Conservation (phyloP, 1,284 basidiomycete genomes). For the Schizopora paradoxa region DNA sequence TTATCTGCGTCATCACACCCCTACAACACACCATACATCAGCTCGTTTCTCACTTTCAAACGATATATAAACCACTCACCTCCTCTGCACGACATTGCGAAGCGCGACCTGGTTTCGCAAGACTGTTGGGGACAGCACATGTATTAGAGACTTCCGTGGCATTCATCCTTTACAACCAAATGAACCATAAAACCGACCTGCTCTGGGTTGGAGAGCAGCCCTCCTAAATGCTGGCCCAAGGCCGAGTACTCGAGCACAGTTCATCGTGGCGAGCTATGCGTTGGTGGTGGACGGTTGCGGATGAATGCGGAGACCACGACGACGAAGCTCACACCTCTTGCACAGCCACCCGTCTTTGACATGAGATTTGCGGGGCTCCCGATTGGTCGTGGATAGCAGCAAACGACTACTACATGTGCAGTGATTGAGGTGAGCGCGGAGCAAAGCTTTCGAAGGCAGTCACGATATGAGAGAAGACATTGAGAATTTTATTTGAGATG, state of each 20-base stretch:
- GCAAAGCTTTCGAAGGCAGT: too few species aligned
- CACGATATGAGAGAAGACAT: too few species aligned
- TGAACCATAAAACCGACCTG: slow-evolving; percentile 34
- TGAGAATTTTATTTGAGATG: too few species aligned
- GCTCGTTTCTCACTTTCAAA: neutral
- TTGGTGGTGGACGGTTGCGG: too few species aligned
- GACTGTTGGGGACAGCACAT: slow-evolving; percentile 27
- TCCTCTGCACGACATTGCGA: slow-evolving; percentile 39
- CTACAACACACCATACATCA: slow-evolving; percentile 27
- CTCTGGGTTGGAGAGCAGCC: slow-evolving; percentile 41
- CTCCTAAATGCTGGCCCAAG: slow-evolving; percentile 49
- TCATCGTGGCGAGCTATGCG: too few species aligned
- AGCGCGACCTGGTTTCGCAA: slow-evolving; percentile 39
- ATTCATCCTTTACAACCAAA: slow-evolving; percentile 3
- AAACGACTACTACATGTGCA: too few species aligned
- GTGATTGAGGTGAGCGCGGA: too few species aligned
- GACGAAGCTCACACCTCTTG: too few species aligned
- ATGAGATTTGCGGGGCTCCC: too few species aligned
- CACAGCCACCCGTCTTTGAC: too few species aligned
- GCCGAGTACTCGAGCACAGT: slow-evolving; percentile 47
- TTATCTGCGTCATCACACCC: slow-evolving; percentile 56
- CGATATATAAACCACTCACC: slow-evolving; percentile 33
- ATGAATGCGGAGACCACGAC: too few species aligned
- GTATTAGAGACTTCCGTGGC: slow-evolving; percentile 14
- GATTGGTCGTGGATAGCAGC: too few species aligned